Evolutionary conservation across 352 stramenopile genomes (phyloP), one percentile per base, ranked within the genome.

Genomic region (Pythium insidiosum): DNA sequence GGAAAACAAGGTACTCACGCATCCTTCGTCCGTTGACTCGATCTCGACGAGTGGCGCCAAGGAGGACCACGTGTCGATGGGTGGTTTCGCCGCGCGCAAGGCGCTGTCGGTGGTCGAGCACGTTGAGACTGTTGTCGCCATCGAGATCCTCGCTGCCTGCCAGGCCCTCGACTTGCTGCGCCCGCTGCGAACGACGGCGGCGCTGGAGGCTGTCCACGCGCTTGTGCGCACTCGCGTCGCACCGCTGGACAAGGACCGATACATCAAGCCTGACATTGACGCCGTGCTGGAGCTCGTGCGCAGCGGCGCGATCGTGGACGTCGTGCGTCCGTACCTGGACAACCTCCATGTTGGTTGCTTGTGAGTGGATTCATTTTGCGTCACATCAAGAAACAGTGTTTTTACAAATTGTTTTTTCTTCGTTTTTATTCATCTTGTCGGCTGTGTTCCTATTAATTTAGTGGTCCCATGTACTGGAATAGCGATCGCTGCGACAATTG

Each of bases 21-120:
- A 95, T 56, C 84, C 84, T 28, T 79, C 77, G 39, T 90, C 74
- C 1, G 81, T 94, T 29, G 82, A 95, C 60, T 94, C 80, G 25
- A 91, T 95, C 55, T 94, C 82, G 31, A 95, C 84, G 16, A 89
- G 69, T 20, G 79, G 75, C 4, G 73, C 73, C 43, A 92, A 94
- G 74, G 82, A 94, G 61, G 84, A 95, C 59, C 84, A 95, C 60
- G 84, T 94, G 33, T 93, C 75, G 9, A 95, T 94, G 84, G 84
- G 84, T 34, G 79, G 81, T 20, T 93, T 88, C 28, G 74, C 81
- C 4, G 75, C 84, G 9, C 68, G 78, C 37, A 94, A 94, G 72
- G 77, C 81, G 22, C 52, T 95, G 22, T 85, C 72, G 9, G 78
- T 95, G 33, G 81, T 92, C 3, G 66, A 88, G 51, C 82, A 95